These are phyloP conservation scores for Plenodomus lindquistii DNA, from an alignment of 2,329 filamentous ascomycete genomes.

Conservation along the genomic window DNA sequence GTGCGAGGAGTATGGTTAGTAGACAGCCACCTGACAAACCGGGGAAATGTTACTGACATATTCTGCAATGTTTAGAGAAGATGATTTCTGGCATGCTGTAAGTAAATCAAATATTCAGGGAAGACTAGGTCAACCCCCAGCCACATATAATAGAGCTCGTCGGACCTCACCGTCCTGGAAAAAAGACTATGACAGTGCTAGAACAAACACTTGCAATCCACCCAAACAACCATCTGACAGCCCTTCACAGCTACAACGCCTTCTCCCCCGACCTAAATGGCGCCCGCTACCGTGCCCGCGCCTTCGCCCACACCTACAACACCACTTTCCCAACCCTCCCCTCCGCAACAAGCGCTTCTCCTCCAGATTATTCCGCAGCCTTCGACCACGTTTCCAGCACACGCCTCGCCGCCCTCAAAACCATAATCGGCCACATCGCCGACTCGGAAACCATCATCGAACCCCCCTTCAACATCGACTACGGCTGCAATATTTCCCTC, in stretches of 20 bases:
- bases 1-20: conserved; percentile 59
- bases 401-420: conserved; percentile 28
- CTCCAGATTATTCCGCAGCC: conserved; percentile 15
- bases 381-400: conserved; percentile 32
- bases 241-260: conserved; percentile 53
- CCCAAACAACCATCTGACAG: neutral
- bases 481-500: conserved; percentile 67
- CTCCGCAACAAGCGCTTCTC: too few relatives aligned
- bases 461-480: conserved; percentile 65
- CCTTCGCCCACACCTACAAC: conserved; percentile 63
- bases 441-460: conserved; percentile 56
- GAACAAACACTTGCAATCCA: too few relatives aligned
- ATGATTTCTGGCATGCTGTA: conserved; percentile 68
- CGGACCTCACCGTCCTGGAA: too few relatives aligned
- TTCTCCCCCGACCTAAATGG: conserved; percentile 54
- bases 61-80: conserved; percentile 44
- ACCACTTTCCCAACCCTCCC: conserved; percentile 42
- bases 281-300: conserved; percentile 59
- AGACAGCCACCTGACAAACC: neutral
- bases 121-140: too few relatives aligned
- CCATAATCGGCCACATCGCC: conserved; percentile 38
- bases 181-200: too few relatives aligned
- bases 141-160: too few relatives aligned
- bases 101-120: conserved; percentile 17
- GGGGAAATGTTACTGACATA: too few relatives aligned